phyloP scores from a whole-genome alignment of 257 asterid genomes.

The Perilla frutescens region DNA sequence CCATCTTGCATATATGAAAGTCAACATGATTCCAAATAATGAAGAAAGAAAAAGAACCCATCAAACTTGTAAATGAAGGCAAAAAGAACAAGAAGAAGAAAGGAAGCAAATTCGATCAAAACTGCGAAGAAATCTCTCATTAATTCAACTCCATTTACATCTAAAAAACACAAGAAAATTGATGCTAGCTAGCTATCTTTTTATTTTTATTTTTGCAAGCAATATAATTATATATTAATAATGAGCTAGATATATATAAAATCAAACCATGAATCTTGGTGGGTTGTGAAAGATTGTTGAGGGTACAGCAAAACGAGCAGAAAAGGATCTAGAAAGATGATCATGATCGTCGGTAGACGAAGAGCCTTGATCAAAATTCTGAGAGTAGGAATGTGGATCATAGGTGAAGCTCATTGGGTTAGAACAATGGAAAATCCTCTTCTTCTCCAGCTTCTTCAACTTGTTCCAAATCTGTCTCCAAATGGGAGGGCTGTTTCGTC shows the following conservation, averaged over 20 bases:
- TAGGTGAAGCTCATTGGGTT: constrained; percentile 64
- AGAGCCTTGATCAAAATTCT: constrained; percentile 72
- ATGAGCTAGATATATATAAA: too few relatives aligned
- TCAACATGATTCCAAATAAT: constrained; percentile 31
- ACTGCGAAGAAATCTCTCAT: constrained; percentile 19
- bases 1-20: too few relatives aligned
- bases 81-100: too few relatives aligned
- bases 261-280: constrained; percentile 44
- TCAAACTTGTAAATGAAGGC: constrained; percentile 35
- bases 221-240: too few relatives aligned
- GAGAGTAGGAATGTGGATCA: constrained; percentile 66
- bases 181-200: too few relatives aligned
- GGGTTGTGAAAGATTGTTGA: constrained; percentile 59
- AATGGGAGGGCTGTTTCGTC: constrained; percentile 42
- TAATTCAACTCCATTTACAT: background rate
- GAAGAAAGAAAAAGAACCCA: constrained; percentile 37
- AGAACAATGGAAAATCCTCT: constrained; percentile 44
- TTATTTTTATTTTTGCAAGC: too few relatives aligned
- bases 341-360: constrained; percentile 47
- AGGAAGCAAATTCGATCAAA: too few relatives aligned
- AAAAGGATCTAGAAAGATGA: constrained; percentile 68
- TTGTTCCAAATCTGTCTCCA: constrained; percentile 79
- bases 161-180: background rate
- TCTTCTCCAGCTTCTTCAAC: constrained; percentile 66
- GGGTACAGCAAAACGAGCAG: constrained; percentile 75